Conservation (phyloP, 2,329 filamentous ascomycete species). For the Nemania sp. region DNA sequence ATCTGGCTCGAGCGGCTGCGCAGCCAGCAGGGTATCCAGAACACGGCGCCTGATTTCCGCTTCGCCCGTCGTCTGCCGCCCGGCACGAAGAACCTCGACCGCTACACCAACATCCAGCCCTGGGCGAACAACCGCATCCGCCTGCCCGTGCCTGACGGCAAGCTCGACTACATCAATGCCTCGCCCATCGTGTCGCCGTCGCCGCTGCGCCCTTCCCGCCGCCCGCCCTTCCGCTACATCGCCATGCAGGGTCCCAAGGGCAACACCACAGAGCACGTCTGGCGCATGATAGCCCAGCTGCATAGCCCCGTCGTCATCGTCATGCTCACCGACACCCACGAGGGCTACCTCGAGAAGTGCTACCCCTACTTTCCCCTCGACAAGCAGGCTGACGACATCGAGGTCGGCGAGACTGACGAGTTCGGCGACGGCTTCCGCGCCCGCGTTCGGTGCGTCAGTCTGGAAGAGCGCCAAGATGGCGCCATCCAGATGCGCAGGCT, state of each 20-base stretch:
- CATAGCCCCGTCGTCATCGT: constrained; percentile 78
- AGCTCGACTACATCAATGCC: constrained; percentile 81
- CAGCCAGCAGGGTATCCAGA: constrained; percentile 44
- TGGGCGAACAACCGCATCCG: constrained; percentile 86
- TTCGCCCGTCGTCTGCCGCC: constrained; percentile 59
- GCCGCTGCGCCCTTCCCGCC: constrained; percentile 40
- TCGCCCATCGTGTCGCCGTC: constrained; percentile 67
- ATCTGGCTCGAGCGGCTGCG: constrained; percentile 57
- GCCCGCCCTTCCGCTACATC: constrained; percentile 68
- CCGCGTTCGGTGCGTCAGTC: constrained; percentile 66
- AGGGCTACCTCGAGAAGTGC: constrained; percentile 79
- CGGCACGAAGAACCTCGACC: constrained; percentile 68
- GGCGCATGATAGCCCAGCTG: constrained; percentile 91
- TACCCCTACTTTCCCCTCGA: constrained; percentile 79
- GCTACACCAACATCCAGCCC: constrained; percentile 87
- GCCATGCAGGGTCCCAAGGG: constrained; percentile 90
- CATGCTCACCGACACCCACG: constrained; percentile 90
- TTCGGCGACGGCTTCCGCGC: constrained; percentile 71
- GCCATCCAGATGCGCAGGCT: constrained; percentile 77
- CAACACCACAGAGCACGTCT: constrained; percentile 78
- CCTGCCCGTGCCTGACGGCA: constrained; percentile 73
- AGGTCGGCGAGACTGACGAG: constrained; percentile 65
- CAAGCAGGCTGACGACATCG: constrained; percentile 54
- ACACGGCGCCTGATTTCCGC: constrained; percentile 43
- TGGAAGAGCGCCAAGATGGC: constrained; percentile 58